These are phyloP conservation scores for Vickermania ingenoplastis DNA, from an alignment of 208 protist genomes.

Conservation along the genomic window DNA sequence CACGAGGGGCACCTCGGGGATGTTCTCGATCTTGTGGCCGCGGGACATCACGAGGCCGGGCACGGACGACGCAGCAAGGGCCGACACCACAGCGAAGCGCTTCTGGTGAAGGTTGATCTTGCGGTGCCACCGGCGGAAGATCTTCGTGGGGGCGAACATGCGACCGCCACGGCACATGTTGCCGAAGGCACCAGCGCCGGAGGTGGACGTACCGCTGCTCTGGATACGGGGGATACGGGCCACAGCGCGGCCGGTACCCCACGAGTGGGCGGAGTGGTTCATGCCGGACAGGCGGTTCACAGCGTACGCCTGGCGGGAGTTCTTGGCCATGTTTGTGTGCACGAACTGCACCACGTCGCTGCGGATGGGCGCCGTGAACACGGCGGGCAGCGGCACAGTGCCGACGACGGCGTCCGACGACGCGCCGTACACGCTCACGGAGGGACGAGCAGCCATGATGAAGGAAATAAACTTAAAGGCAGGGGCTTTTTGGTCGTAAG, in stretches of 20 bases:
- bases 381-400: constrained; percentile 62
- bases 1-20: constrained; percentile 96
- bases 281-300: constrained; percentile 93
- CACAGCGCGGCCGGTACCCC: constrained; percentile 99
- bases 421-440: constrained; percentile 81
- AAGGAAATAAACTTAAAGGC: constrained; percentile 13
- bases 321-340: constrained; percentile 97
- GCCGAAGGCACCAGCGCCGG: constrained; percentile 98
- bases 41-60: constrained; percentile 95
- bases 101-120: constrained; percentile 97
- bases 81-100: constrained; percentile 96
- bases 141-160: constrained; percentile 98
- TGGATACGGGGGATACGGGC: constrained; percentile 99
- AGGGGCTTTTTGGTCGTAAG: constrained; percentile 7
- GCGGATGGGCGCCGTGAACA: constrained; percentile 80
- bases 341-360: constrained; percentile 89
- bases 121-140: constrained; percentile 96
- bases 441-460: constrained; percentile 73
- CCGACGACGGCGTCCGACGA: constrained; percentile 72
- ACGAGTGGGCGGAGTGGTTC: constrained; percentile 97
- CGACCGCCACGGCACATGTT: constrained; percentile 99
- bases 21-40: constrained; percentile 95
- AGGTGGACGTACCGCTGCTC: constrained; percentile 96
- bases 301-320: constrained; percentile 96
- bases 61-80: constrained; percentile 96